phyloP scores from a whole-genome alignment of 176 grass and related monocot genomes.

The Pontederia crassipes region DNA sequence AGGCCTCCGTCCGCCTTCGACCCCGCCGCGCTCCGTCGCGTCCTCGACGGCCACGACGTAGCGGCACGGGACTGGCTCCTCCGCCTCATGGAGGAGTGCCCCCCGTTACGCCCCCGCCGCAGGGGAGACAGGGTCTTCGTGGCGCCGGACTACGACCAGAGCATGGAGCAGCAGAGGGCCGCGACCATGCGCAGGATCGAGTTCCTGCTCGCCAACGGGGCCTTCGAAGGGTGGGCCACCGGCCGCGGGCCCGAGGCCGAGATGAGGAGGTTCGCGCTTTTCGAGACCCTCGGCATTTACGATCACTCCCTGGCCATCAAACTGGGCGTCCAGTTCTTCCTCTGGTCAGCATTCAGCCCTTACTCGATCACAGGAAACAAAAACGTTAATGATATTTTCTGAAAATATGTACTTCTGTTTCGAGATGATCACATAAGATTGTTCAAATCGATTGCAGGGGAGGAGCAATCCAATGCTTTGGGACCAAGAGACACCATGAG shows the following conservation, averaged over 20 bases:
- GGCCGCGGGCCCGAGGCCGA: constrained; percentile 23
- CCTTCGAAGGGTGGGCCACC: constrained; percentile 65
- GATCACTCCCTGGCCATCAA: constrained; percentile 72
- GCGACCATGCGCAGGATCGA: constrained; percentile 54
- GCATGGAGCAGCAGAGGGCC: constrained; percentile 63
- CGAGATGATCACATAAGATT: no score
- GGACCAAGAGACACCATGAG: constrained; percentile 83
- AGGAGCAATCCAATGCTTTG: constrained; percentile 67
- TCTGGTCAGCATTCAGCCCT: constrained; percentile 32
- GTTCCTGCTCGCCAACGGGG: constrained; percentile 32
- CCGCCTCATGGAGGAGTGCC: constrained; percentile 59
- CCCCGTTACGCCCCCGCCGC: constrained; percentile 32
- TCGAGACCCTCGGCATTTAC: constrained; percentile 55
- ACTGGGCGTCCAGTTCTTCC: constrained; percentile 70
- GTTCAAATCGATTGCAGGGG: constrained; percentile 39
- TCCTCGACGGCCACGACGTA: constrained; percentile 60
- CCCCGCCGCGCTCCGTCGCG: constrained; percentile 16
- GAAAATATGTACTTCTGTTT: no score
- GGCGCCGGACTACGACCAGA: constrained; percentile 47
- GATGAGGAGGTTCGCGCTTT: constrained; percentile 34
- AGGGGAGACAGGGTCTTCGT: constrained; percentile 31
- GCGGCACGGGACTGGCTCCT: constrained; percentile 50
- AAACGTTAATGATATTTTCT: no score
- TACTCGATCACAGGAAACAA: no score
- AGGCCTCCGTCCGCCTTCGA: constrained; percentile 28